Evolutionary conservation across 345 rosid genomes (phyloP), one percentile per base, ranked within the genome.

Genomic region (Populus deltoides): DNA sequence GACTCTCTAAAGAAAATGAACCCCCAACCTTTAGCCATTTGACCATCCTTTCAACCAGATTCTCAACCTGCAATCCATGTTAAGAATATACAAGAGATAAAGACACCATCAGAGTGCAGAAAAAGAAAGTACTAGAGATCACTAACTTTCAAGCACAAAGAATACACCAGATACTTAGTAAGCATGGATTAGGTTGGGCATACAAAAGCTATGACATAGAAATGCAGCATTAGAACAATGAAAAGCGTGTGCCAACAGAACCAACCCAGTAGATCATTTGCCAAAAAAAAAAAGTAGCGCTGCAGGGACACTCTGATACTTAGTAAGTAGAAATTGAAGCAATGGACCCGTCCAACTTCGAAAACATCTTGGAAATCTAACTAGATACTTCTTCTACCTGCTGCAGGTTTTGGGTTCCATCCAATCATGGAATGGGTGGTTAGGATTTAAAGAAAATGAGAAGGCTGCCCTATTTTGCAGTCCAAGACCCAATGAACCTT

Each of bases 11-110:
- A 93, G 91, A 96, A 96, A 76, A 96, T 90, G 80, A 79, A 85
- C 13, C 99, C 98, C 98, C 98, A 62, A 86, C 89, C 87, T 90
- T 96, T n/a, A 94, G 81, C 99, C 97, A 96, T 76, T 85, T 86
- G 68, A 90, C 76, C 95, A 93, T 91, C 88, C 85, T 90, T 82
- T 88, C 86, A 27, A 91, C 95, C 80, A 96, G 84, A 77, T 84
- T 84, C 87, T 86, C 91, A 66, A 93, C 97, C 98, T 96, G 83
- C 68, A 78, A 78, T 81, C 51, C 31, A 27, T 38, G 35, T 75
- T 36, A 12, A 63, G 0, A 67, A 38, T 29, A 77, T 29, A 51
- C 39, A 68, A 31, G 22, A 33, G 36, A 22, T n/a, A n/a, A 59
- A 43, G 24, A 2, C 41, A 20, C 6, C 13, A 71, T 18, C 18